Evolutionary conservation across 371 early-diverging fungal species (phyloP), one percentile per base, ranked within the genome.

Genomic region (Lichtheimia corymbifera): DNA sequence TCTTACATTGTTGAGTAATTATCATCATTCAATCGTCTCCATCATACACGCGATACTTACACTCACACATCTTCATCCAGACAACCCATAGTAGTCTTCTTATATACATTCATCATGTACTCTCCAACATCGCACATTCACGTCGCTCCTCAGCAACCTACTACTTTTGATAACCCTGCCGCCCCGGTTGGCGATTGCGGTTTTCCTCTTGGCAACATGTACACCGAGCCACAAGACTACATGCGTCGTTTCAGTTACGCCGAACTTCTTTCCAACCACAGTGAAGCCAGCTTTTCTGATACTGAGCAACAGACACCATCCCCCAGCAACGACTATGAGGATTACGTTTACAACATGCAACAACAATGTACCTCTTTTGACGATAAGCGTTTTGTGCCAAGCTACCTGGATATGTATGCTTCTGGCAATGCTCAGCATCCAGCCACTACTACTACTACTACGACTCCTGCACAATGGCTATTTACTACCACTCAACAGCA

Each of bases 201-300:
- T 15, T 62, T 62, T 17, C 30, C 54, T 50, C 18, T 50, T 5
- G 54, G 54, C 35, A 24, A 44, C 24, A 20, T 56, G 56, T 56
- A 56, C 18, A 25, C 56, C 20, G 42, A 56, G 43, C 56, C 56
- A 9, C 52, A 62, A n/a, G 65, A 61, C 44, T 64, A 70, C 51
- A 61, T 61, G 63, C 68, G 66, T 41, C 70, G 72, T 40, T 66
- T 74, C 64, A 73, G 77, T 24, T 72, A 74, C 28, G 68, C 70
- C 9, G 74, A 73, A 24, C 58, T 66, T 17, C 49, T 71, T 9
- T 77, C 72, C 35, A 66, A 64, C 50, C 67, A 68, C n/a, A 72
- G 77, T 51, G 70, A 72, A 28, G 67, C 66, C 14, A 69, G 72
- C 15, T 53, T 68, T 13, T 77, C 77, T 17, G 72, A 72, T 50